These are phyloP conservation scores for Wickerhamomyces alni DNA, from an alignment of 805 yeast genomes.

Conservation along the genomic window DNA sequence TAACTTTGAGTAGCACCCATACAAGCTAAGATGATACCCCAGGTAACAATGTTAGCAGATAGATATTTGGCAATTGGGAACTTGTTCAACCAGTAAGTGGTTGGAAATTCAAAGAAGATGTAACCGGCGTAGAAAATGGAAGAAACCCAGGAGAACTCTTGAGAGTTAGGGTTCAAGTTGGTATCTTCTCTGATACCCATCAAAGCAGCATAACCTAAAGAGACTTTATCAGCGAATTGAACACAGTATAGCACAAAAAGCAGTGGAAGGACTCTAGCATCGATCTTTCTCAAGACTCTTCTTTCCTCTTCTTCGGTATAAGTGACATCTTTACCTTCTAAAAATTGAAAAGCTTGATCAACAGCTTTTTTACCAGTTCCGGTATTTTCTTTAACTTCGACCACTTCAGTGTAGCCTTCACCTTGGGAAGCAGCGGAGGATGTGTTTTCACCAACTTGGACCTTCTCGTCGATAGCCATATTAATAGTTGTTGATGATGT, in stretches of 20 bases:
- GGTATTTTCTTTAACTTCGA: no score
- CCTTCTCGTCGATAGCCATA: no score
- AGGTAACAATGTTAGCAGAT: conserved; percentile 30
- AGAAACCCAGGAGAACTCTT: conserved; percentile 39
- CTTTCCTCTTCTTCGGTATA: neutral
- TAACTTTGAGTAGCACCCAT: conserved; percentile 37
- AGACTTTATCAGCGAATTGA: conserved; percentile 37
- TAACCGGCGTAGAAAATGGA: conserved; percentile 51
- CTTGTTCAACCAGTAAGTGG: conserved; percentile 37
- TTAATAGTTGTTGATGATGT: no score
- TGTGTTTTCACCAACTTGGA: no score
- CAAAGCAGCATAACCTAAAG: conserved; percentile 37
- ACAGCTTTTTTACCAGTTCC: no score
- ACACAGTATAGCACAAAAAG: conserved; percentile 28
- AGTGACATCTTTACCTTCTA: no score
- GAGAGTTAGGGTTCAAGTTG: conserved; percentile 37
- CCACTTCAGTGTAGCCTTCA: no score
- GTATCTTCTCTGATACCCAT: conserved; percentile 35
- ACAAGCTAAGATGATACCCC: conserved; percentile 42
- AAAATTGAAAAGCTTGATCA: no score
- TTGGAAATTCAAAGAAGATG: conserved; percentile 42
- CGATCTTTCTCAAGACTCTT: neutral
- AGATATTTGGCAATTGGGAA: conserved; percentile 43
- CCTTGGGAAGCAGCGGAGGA: no score
- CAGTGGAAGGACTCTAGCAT: neutral